Evolutionary conservation across 192 early-diverging fungal genomes (phyloP).

Genomic region (Mortierella claussenii): DNA sequence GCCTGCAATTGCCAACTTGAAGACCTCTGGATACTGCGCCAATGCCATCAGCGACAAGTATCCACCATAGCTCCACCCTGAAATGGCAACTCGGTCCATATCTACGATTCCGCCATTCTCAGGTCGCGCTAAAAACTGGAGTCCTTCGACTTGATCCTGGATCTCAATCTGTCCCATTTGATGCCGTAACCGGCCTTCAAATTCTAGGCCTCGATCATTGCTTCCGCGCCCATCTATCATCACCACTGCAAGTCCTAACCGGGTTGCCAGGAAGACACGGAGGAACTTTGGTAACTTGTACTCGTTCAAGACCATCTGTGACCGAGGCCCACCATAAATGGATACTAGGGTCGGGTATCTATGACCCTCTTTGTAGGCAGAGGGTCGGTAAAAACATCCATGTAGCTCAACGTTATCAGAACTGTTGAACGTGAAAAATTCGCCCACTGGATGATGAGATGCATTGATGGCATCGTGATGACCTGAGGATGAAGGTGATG

Average conservation of each 20-base stretch:
- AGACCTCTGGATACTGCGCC: slow-evolving; percentile 65
- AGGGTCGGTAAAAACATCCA: slow-evolving; percentile 69
- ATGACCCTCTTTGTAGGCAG: slow-evolving; percentile 54
- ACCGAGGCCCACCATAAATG: slow-evolving; percentile 80
- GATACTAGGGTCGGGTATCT: slow-evolving; percentile 72
- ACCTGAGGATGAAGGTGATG: slow-evolving; percentile 5
- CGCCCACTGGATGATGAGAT: slow-evolving; percentile 48
- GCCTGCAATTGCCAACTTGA: slow-evolving; percentile 73
- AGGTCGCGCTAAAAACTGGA: slow-evolving; percentile 52
- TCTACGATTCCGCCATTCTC: slow-evolving; percentile 67
- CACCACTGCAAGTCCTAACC: slow-evolving; percentile 65
- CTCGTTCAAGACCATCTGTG: slow-evolving; percentile 79
- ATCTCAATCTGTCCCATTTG: slow-evolving; percentile 71
- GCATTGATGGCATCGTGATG: slow-evolving; percentile 25
- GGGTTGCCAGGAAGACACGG: slow-evolving; percentile 66
- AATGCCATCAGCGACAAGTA: slow-evolving; percentile 68
- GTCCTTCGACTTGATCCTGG: slow-evolving; percentile 68
- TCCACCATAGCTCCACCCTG: slow-evolving; percentile 77
- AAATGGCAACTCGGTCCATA: slow-evolving; percentile 68
- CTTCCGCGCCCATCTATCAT: slow-evolving; percentile 77
- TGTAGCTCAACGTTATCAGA: slow-evolving; percentile 61
- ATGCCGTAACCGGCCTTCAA: slow-evolving; percentile 65
- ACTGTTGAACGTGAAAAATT: slow-evolving; percentile 65
- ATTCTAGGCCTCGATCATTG: slow-evolving; percentile 67
- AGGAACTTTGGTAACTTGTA: slow-evolving; percentile 71